phyloP scores from a whole-genome alignment of 2,329 filamentous ascomycete genomes.

The Harringtonia aguacate region DNA sequence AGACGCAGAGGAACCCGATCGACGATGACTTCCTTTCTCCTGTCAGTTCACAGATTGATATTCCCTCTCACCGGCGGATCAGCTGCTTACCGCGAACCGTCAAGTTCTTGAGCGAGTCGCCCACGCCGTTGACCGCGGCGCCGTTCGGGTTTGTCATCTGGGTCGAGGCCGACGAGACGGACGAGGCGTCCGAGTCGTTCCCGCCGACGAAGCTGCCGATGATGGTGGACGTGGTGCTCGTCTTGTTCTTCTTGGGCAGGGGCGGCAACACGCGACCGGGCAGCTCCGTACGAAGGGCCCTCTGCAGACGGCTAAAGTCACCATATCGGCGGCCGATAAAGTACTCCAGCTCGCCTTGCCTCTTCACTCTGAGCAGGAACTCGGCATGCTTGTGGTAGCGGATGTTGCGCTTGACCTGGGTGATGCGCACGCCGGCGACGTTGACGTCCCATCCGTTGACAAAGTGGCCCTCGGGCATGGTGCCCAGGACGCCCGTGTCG shows the following conservation, averaged over 20 bases:
- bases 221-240: constrained; percentile 52
- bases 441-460: constrained; percentile 98
- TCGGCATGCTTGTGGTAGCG: constrained; percentile 89
- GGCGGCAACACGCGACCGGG: constrained; percentile 83
- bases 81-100: constrained; percentile 31
- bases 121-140: constrained; percentile 13
- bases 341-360: constrained; percentile 61
- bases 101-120: constrained; percentile 27
- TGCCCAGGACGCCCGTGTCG: constrained; percentile 77
- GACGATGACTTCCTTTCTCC: constrained; percentile 20
- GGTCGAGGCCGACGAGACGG: constrained; percentile 71
- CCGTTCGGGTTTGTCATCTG: constrained; percentile 32
- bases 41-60: too few species aligned
- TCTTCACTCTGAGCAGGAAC: constrained; percentile 80
- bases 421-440: constrained; percentile 76
- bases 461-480: constrained; percentile 79
- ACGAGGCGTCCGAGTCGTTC: constrained; percentile 67
- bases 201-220: constrained; percentile 41
- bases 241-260: constrained; percentile 86
- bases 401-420: constrained; percentile 73
- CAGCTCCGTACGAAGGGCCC: constrained; percentile 68
- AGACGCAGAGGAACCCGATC: constrained; percentile 27
- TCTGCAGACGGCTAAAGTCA: constrained; percentile 74
- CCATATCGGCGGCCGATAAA: constrained; percentile 82
- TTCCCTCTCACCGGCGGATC: too few species aligned